Percentiles rank a stretch among this genome's conserved stretches.
phyloP scores from a whole-genome alignment of 78 protist species.

The Emiliania huxleyi region DNA sequence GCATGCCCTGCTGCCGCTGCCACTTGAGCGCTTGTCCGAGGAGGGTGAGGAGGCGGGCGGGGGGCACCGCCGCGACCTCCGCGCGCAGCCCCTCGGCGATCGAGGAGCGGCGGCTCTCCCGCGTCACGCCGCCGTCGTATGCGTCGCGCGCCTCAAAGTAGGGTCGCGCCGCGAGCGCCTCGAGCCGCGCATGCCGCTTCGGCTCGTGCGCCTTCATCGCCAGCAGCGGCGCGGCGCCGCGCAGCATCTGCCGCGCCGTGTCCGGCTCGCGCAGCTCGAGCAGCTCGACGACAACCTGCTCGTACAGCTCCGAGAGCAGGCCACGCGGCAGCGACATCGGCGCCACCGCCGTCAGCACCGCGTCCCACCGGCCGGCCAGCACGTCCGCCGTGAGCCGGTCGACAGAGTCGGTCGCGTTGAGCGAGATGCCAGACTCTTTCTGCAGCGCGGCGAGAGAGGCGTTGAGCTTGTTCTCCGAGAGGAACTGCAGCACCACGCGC shows the following conservation, averaged over 20 bases:
- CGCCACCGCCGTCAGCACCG: conserved; percentile 56
- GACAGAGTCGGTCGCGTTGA: conserved; percentile 67
- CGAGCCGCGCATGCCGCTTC: conserved; percentile 53
- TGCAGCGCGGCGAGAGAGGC: not conserved
- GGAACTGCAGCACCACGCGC: conserved; percentile 45
- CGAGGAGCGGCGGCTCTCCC: conserved; percentile 11
- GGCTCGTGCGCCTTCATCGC: conserved; percentile 28
- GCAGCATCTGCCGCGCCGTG: conserved; percentile 56
- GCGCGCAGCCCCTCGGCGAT: not conserved
- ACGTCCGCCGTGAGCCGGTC: conserved; percentile 63
- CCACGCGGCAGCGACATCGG: conserved; percentile 48
- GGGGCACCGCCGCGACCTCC: conserved; percentile 51
- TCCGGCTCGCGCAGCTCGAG: conserved; percentile 48
- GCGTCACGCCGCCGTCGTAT: conserved; percentile 24
- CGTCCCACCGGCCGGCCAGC: conserved; percentile 79
- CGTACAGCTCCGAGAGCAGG: conserved; percentile 63
- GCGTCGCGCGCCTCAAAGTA: conserved; percentile 42
- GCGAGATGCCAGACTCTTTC: conserved; percentile 56
- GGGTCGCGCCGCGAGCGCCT: conserved; percentile 32
- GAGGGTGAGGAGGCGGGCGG: conserved; percentile 68
- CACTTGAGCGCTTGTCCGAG: conserved; percentile 77
- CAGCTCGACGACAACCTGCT: conserved; percentile 66
- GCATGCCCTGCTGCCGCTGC: conserved; percentile 65
- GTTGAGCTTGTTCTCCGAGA: conserved; percentile 38
- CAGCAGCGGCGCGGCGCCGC: conserved; percentile 60